Base-by-base conservation (phyloP, 768 basidiomycete genomes). In the Lactarius trivialis region DNA sequence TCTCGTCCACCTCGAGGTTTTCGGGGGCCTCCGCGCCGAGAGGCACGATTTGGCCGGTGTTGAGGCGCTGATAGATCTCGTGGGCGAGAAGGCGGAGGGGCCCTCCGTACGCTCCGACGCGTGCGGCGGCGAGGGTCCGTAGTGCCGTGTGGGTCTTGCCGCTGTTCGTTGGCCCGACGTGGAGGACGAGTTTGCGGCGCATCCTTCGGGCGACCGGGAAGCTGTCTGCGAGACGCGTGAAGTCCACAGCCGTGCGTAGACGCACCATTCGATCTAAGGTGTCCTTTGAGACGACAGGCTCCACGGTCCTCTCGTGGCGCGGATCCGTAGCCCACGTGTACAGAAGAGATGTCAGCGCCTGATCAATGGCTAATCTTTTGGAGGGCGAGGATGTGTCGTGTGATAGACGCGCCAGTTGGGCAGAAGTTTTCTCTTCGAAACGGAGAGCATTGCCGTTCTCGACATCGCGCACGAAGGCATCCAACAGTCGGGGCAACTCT, bases 91-190 rank as follows among this genome's bases (percentile, higher is more conserved):
- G 80, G 21, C 96, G 83, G 6, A 98, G 78, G 0, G 96, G 97
- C 0, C 95, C 94, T 0, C 92, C 93, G 68, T 98, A 98, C 3
- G 89, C 79, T 6, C 95, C 97, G 0, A 76, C 75, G 1, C 71
- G 69, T 0, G 94, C 85, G 4, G 85, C 83, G 0, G 93, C 90
- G 2, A 99, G 81, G 0, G 94, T 92, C 49, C 91, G 86, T 9
- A 99, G 76, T 0, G 96, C 97, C 69, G 89, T 86, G 70, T 98
- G 86, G 0, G 96, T 99, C 76, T 99, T 99, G 33, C 96, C 97
- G 65, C 91, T 92, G 73, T 98, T 99, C 26, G 97, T 98, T 0
- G 97, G 97, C 0, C 96, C 97, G 43, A 99, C 93, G 69, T 99
- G 96, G 79, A 98, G 86, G 72, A 95, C 88, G 68, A 98, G 77